A percentile compares a stretch with the other conserved stretches of the same genome.
Conservation (phyloP, 2,329 filamentous ascomycete genomes). For the Kalaharituber pfeilii region DNA sequence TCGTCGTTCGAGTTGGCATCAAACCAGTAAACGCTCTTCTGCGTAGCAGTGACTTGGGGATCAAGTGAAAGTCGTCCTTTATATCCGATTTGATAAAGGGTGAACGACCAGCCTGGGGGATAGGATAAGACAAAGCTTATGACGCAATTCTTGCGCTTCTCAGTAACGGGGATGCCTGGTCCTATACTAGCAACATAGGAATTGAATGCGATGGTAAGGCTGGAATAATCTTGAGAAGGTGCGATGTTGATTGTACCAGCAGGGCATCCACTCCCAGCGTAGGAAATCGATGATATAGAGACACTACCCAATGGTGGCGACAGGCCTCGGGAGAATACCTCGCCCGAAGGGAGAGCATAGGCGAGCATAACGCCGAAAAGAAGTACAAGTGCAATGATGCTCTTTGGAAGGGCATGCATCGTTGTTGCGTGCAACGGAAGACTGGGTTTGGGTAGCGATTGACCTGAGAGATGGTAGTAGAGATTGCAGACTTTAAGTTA, state of each 20-base stretch:
- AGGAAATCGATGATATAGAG: slow-evolving; percentile 30
- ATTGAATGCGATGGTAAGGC: slow-evolving; percentile 37
- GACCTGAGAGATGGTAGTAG: too few species aligned
- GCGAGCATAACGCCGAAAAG: too few species aligned
- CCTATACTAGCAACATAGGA: slow-evolving; percentile 36
- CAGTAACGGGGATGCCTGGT: slow-evolving; percentile 28
- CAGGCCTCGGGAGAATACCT: too few species aligned
- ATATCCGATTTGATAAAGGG: slow-evolving; percentile 36
- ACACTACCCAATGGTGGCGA: slow-evolving; percentile 27
- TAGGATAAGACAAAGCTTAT: slow-evolving; percentile 37
- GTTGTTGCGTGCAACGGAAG: too few species aligned
- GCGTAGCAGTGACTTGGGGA: slow-evolving; percentile 31
- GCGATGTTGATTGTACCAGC: slow-evolving; percentile 30
- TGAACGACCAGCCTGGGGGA: slow-evolving; percentile 37
- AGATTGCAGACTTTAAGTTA: too few species aligned
- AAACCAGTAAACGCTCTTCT: slow-evolving; percentile 37
- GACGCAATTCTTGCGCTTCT: slow-evolving; percentile 38
- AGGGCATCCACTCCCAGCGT: slow-evolving; percentile 32
- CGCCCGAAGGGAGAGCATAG: too few species aligned
- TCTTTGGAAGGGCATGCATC: too few species aligned
- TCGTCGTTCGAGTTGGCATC: slow-evolving; percentile 24
- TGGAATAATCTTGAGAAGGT: slow-evolving; percentile 29
- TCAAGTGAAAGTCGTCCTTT: slow-evolving; percentile 35
- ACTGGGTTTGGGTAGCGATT: too few species aligned
- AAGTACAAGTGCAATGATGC: too few species aligned